Evolutionary conservation across 2,329 filamentous ascomycete genomes (phyloP).

Genomic region (Fusarium secorum): DNA sequence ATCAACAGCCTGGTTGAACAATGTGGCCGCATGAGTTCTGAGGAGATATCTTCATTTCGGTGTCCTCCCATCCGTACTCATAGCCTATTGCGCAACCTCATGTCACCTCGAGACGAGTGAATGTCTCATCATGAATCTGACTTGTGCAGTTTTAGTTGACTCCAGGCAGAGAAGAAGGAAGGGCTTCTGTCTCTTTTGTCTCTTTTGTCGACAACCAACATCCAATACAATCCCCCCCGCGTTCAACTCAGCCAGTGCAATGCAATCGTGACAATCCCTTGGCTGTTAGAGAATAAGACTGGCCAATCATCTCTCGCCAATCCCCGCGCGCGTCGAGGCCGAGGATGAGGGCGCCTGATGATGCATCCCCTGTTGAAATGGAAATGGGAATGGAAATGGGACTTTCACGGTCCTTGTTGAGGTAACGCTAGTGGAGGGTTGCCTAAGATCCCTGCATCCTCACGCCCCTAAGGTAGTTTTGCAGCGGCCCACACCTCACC

Average conservation of each 20-base stretch:
- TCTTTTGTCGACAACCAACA: neutral
- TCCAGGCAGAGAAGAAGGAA: neutral
- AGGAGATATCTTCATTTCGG: neutral
- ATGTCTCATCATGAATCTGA: constrained; percentile 6
- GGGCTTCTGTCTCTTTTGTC: neutral
- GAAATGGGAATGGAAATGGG: neutral
- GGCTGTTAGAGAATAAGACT: neutral
- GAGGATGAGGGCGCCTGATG: constrained; percentile 18
- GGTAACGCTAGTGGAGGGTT: neutral
- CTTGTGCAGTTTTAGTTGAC: neutral
- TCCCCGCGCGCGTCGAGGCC: constrained; percentile 25
- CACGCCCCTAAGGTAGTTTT: constrained; percentile 27
- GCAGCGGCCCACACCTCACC: constrained; percentile 17
- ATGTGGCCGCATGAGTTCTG: constrained; percentile 16
- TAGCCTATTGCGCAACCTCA: constrained; percentile 4
- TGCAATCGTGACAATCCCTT: constrained; percentile 4
- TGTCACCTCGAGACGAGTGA: constrained; percentile 18
- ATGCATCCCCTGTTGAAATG: constrained; percentile 6
- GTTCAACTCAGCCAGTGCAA: neutral
- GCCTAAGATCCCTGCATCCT: constrained; percentile 9
- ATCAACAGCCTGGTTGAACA: constrained; percentile 12
- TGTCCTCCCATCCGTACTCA: neutral
- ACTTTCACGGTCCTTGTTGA: neutral
- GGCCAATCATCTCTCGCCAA: neutral
- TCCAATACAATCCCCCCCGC: constrained; percentile 5